Base-by-base conservation (phyloP, 192 early-diverging fungal genomes). In the Backusella luteola region DNA sequence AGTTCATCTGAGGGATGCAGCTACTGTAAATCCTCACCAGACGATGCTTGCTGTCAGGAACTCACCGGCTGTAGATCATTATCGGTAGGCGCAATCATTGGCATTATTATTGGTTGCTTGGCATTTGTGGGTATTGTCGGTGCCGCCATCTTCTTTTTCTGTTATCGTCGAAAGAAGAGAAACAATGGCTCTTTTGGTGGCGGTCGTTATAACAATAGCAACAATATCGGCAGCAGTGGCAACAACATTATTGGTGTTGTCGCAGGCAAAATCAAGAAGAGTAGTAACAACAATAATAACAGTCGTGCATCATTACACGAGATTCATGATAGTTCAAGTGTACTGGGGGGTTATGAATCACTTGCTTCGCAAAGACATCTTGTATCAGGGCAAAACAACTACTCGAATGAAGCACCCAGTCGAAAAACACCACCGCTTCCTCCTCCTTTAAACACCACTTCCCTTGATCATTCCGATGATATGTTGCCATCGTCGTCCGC, bases 71-170 rank as follows among this genome's bases (percentile, higher is more conserved):
- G 66, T n/a, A 74, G 35, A 35, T 7, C 17, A n/a, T 73, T 83
- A 14, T 76, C 74, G 1, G 68, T 44, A 14, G 82, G 75, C n/a
- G 78, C 82, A 15, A 77, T 80, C 17, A 36, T 68, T 21, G 82
- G 78, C 17, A 80, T 83, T 26, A 66, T 77, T 26, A 52, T 79
- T 38, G 81, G 78, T 1, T 71, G 46, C 66, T 29, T 82, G 14
- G 66, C 15, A 19, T 63, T 67, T 66, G 15, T 67, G 4, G 63
- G 63, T 21, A 44, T 42, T 21, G 36, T 66, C 1, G 66, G 59
- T 32, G 42, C 42, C 7, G 36, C 39, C 29, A 34, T 49, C 6
- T 46, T 75, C 39, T 75, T 44, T 44, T 67, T 75, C 0, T 72
- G 29, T 32, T 46, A 34, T 6, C 73, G 73, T 41, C n/a, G 41